Evolutionary conservation across 192 early-diverging fungal genomes (phyloP).

Genomic region (Backusella westeae): DNA sequence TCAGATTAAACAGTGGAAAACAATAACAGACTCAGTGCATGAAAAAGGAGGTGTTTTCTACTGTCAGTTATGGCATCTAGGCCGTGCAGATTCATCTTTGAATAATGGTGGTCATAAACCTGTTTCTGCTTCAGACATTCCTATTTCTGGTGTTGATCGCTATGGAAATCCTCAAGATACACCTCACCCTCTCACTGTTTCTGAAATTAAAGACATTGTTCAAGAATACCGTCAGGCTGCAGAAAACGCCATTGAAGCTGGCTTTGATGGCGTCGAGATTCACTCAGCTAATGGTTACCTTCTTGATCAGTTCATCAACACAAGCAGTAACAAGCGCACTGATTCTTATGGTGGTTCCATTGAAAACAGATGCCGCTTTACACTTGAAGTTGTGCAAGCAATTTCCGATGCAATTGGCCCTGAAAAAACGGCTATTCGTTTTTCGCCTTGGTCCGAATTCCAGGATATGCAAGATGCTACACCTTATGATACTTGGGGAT

Average conservation of each 20-base stretch:
- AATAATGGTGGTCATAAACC: background rate
- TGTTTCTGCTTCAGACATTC: conserved; percentile 27
- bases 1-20: conserved; percentile 49
- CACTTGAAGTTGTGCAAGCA: conserved; percentile 19
- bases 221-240: conserved; percentile 48
- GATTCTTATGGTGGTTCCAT: conserved; percentile 22
- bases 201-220: conserved; percentile 14
- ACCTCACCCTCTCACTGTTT: conserved; percentile 17
- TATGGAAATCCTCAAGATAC: conserved; percentile 2
- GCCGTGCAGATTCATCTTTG: conserved; percentile 14
- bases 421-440: conserved; percentile 30
- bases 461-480: conserved; percentile 31
- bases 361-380: conserved; percentile 20
- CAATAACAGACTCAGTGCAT: conserved; percentile 53
- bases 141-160: conserved; percentile 9
- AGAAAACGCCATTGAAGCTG: conserved; percentile 68
- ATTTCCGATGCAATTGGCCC: conserved; percentile 18
- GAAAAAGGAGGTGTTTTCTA: conserved; percentile 53
- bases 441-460: conserved; percentile 31
- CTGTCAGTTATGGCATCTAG: conserved; percentile 50
- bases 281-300: conserved; percentile 92
- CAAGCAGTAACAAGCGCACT: conserved; percentile 77
- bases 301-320: conserved; percentile 74
- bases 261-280: conserved; percentile 88
- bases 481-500: conserved; percentile 23